Evolutionary conservation across 805 yeast species (phyloP).

Genomic region (Saccharomycopsis microspora): DNA sequence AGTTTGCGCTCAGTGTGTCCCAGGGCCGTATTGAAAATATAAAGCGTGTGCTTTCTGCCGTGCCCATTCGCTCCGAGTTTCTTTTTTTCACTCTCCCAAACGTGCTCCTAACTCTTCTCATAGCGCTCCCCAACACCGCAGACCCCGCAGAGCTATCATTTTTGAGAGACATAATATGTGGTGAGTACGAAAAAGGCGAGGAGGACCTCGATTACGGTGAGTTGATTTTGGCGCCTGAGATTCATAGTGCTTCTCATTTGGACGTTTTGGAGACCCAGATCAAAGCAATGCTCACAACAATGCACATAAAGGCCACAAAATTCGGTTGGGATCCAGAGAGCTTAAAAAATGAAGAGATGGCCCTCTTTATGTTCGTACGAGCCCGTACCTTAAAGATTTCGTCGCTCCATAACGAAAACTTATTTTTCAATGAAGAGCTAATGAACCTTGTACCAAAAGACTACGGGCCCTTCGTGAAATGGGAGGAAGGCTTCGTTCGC

Average conservation of each 20-base stretch:
- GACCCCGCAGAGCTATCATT: constrained; percentile 6
- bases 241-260: not conserved
- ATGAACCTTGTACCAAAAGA: constrained; percentile 2
- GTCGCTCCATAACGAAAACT: constrained; percentile 9
- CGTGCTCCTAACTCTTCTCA: constrained; percentile 7
- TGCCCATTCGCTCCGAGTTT: not conserved
- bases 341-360: not conserved
- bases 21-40: constrained; percentile 5
- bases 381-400: constrained; percentile 14
- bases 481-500: constrained; percentile 7
- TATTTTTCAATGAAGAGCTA: constrained; percentile 9
- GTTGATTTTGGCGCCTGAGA: constrained; percentile 1
- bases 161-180: constrained; percentile 6
- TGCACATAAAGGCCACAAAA: not conserved
- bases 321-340: constrained; percentile 3
- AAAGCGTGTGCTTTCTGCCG: not conserved
- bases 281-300: not conserved
- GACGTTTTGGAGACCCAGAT: constrained; percentile 2
- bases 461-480: not conserved
- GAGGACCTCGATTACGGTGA: not conserved
- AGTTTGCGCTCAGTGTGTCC: constrained; percentile 7
- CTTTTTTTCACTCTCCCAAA: constrained; percentile 1
- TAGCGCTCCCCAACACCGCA: constrained; percentile 10
- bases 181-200: not conserved
- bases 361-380: constrained; percentile 9